These are phyloP conservation scores for Alternaria solani DNA, from an alignment of 2,329 filamentous ascomycete species.

Conservation along the genomic window DNA sequence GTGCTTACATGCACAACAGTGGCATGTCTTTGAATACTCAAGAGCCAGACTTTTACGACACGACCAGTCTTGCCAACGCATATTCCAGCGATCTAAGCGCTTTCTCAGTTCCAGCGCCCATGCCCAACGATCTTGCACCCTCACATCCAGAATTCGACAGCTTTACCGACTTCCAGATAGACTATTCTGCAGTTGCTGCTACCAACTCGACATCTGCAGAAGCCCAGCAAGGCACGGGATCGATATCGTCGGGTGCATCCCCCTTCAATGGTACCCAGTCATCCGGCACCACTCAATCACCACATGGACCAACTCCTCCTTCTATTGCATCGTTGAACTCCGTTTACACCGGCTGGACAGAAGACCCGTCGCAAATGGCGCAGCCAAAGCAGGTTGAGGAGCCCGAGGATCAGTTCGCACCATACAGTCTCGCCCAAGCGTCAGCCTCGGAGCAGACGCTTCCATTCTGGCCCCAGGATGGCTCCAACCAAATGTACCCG, in stretches of 20 bases:
- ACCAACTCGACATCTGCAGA: constrained; percentile 35
- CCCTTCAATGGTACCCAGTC: constrained; percentile 48
- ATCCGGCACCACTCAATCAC: constrained; percentile 42
- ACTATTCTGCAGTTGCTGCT: constrained; percentile 37
- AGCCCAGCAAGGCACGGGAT: constrained; percentile 41
- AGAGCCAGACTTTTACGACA: constrained; percentile 37
- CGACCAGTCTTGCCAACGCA: constrained; percentile 26
- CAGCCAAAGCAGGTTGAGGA: constrained; percentile 38
- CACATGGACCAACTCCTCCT: constrained; percentile 40
- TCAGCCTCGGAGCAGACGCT: constrained; percentile 44
- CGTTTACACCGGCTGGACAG: constrained; percentile 49
- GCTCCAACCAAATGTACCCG: constrained; percentile 31
- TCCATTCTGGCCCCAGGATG: constrained; percentile 39
- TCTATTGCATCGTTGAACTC: constrained; percentile 49
- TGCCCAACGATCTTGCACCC: constrained; percentile 32
- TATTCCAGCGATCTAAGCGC: constrained; percentile 32
- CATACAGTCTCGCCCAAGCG: constrained; percentile 41
- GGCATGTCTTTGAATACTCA: constrained; percentile 36
- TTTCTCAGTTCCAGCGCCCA: constrained; percentile 35
- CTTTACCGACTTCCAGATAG: constrained; percentile 38
- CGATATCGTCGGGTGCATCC: constrained; percentile 45
- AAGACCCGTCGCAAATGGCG: constrained; percentile 35
- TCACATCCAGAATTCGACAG: constrained; percentile 34
- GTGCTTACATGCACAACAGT: constrained; percentile 44
- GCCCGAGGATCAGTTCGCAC: constrained; percentile 40